Percentiles rank a stretch among this genome's conserved stretches.
phyloP scores from a whole-genome alignment of 2,329 filamentous ascomycete species.

The Penicillium sp. region DNA sequence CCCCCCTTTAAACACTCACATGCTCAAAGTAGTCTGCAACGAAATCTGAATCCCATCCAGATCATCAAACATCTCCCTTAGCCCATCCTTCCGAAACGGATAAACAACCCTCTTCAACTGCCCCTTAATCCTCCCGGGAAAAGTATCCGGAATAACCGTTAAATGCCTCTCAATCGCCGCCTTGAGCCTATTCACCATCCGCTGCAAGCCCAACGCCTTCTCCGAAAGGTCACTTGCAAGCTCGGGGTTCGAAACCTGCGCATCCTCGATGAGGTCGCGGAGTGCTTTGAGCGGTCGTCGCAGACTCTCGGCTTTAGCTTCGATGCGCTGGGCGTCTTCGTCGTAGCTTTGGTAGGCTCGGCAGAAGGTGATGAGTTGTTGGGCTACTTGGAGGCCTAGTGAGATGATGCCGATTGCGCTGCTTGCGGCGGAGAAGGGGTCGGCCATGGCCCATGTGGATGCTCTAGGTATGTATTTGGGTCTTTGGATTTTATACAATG shows the following conservation, averaged over 20 bases:
- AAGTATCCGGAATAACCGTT: not conserved
- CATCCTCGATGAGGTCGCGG: not conserved
- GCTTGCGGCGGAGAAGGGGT: conserved; percentile 1
- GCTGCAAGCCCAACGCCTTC: not conserved
- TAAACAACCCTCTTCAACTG: not conserved
- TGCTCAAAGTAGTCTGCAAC: conserved; percentile 1
- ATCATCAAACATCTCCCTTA: not conserved
- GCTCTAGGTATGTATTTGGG: not conserved
- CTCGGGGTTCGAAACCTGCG: not conserved
- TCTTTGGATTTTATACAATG: not conserved
- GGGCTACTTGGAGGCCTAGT: not conserved
- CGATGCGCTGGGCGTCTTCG: not conserved
- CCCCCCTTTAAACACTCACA: not conserved
- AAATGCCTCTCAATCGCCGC: not conserved
- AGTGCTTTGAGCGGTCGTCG: not conserved
- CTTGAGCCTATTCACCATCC: conserved; percentile 1
- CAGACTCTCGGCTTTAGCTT: not conserved
- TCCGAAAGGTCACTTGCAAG: not conserved
- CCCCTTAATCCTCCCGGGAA: not conserved
- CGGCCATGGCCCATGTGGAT: not conserved
- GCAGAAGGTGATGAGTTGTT: not conserved
- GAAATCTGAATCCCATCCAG: conserved; percentile 1
- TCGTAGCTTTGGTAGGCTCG: conserved; percentile 2
- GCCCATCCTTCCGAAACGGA: not conserved
- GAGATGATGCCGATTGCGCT: conserved; percentile 1